Evolutionary conservation across 257 asterid species (phyloP), one percentile per base, ranked within the genome.

Genomic region (Nicotiana paniculata): DNA sequence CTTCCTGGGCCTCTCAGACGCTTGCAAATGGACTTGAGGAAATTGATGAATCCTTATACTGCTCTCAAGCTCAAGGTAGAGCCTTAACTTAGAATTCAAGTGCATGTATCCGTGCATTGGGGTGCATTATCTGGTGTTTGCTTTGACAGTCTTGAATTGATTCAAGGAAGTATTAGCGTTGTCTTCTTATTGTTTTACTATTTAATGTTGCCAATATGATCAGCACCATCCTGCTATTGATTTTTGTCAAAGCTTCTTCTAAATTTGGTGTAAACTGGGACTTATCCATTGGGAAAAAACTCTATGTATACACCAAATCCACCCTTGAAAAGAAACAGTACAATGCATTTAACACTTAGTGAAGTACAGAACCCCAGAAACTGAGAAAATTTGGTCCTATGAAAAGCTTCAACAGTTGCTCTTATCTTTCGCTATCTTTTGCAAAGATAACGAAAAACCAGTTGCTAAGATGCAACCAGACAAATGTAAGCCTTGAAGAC

Each of bases 1-100:
- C 76, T 96, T 84, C 98, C 99, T 9, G 90, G 88, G 12, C 83
- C 93, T 82, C 98, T 96, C 18, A 84, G 93, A 59, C 93, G 92
- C 24, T 80, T 96, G 90, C 92, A 92, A 89, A 89, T 85, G 92
- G 98, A 96, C 88, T 79, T 96, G 75, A 92, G 99, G 72, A 94
- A 96, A 86, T 79, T 92, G 90, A 96, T 93, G 99, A 97, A 91
- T 87, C 99, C 99, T 53, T 93, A 62, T 83, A 96, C 99, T 81
- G 99, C 99, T 81, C 88, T 96, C 46, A 96, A 93, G 84, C 99
- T 96, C 81, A 96, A 87, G 97, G 99, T 93, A 46, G 24, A 21
- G 75, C 28, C n/a, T 78, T 65, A 15, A 33, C 11, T 8, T 68
- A 48, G 17, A 24, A 3, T 58, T 18, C 64, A 58, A 58, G 4